These are phyloP conservation scores for Schizonepeta tenuifolia DNA, from an alignment of 257 asterid species.

Conservation along the genomic window DNA sequence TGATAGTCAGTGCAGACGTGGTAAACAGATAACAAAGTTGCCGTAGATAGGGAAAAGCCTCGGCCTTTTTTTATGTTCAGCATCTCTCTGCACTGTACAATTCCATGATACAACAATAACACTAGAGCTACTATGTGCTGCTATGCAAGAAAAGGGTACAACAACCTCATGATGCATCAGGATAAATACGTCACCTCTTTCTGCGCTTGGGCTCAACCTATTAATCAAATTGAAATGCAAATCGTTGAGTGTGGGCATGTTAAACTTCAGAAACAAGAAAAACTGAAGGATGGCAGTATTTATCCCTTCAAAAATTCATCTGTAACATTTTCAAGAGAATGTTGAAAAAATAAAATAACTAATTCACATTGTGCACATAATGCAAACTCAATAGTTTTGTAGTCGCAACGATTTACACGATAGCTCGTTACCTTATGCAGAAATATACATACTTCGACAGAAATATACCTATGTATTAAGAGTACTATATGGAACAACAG, in stretches of 20 bases:
- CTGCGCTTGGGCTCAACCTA: constrained; percentile 66
- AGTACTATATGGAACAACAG: neutral
- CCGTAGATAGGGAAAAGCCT: constrained; percentile 32
- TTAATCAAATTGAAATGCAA: constrained; percentile 13
- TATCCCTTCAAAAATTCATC: neutral
- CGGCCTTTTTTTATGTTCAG: constrained; percentile 28
- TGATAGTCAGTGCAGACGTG: constrained; percentile 29
- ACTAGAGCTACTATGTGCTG: constrained; percentile 35
- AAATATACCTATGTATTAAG: too few species aligned
- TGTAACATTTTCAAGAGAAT: neutral
- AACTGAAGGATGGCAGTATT: neutral
- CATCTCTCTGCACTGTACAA: constrained; percentile 52
- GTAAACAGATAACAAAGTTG: constrained; percentile 19
- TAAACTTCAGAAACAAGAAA: neutral
- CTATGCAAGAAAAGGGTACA: constrained; percentile 40
- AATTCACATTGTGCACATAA: neutral
- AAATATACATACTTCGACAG: neutral
- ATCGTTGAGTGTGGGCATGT: neutral
- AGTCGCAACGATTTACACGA: neutral
- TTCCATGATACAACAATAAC: constrained; percentile 43
- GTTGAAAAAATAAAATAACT: neutral
- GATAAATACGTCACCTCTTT: constrained; percentile 45
- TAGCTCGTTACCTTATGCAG: neutral
- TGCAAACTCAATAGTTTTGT: neutral
- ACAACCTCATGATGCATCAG: constrained; percentile 34